Evolutionary conservation across 2,329 filamentous ascomycete species (phyloP).

Genomic region (Cryphonectria radicalis): DNA sequence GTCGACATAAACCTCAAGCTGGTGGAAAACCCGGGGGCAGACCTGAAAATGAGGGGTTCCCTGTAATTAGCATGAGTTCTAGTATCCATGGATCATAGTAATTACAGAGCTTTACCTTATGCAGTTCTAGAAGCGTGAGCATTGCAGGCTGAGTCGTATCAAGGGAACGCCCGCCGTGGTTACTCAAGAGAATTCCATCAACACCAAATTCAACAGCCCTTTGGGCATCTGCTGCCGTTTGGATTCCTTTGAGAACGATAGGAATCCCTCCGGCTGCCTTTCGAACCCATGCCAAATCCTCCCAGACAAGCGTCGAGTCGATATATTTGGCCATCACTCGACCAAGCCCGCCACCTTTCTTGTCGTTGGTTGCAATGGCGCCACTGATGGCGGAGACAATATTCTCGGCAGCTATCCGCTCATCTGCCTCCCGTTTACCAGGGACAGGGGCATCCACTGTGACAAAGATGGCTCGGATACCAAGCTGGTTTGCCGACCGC

Average conservation of each 20-base stretch:
- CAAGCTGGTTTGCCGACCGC: conserved; percentile 42
- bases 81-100: neutral
- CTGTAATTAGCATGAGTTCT: neutral
- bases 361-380: conserved; percentile 50
- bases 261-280: conserved; percentile 48
- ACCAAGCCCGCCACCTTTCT: conserved; percentile 57
- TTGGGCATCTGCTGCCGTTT: conserved; percentile 59
- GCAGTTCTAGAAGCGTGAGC: conserved; percentile 54
- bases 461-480: conserved; percentile 57
- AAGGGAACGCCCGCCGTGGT: conserved; percentile 26
- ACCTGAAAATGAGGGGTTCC: conserved; percentile 32
- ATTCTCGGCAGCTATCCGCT: conserved; percentile 52
- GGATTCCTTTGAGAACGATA: conserved; percentile 61
- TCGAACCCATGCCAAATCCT: conserved; percentile 57
- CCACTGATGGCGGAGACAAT: conserved; percentile 45
- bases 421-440: conserved; percentile 61
- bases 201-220: conserved; percentile 50
- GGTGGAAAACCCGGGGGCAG: conserved; percentile 53
- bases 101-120: conserved; percentile 36
- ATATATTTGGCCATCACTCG: conserved; percentile 56
- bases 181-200: conserved; percentile 23
- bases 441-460: conserved; percentile 61
- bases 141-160: conserved; percentile 24
- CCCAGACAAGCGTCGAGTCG: conserved; percentile 56
- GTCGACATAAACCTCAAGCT: conserved; percentile 58